Conservation (phyloP, 257 asterid genomes). For the Buddleja alternifolia region DNA sequence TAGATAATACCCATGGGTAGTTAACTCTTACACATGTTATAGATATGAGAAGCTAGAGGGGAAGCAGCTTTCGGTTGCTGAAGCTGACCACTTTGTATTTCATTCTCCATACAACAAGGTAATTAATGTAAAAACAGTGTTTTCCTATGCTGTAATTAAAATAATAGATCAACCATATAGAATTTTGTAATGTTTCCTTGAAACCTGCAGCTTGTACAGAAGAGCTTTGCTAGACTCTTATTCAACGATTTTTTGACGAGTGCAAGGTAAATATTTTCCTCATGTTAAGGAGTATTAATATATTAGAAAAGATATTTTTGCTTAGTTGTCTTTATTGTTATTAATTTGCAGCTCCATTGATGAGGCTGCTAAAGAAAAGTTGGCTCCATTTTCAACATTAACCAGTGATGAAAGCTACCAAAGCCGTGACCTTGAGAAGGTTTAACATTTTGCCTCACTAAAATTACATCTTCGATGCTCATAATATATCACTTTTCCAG, state of each 20-base stretch:
- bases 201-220: slow-evolving; percentile 74
- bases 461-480: not conserved
- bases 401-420: slow-evolving; percentile 64
- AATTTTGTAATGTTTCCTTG: not conserved
- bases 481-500: not conserved
- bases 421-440: slow-evolving; percentile 89
- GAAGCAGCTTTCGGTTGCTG: slow-evolving; percentile 59
- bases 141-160: not conserved
- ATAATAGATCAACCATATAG: not conserved
- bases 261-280: slow-evolving; percentile 52
- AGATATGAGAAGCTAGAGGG: slow-evolving; percentile 74
- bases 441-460: slow-evolving; percentile 13
- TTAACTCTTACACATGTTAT: slow-evolving; percentile 22
- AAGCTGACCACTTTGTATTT: slow-evolving; percentile 67
- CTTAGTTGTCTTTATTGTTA: slow-evolving; percentile 3
- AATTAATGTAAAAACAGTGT: not conserved
- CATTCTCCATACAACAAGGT: slow-evolving; percentile 95
- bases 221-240: slow-evolving; percentile 71
- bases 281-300: not conserved
- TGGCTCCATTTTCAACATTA: slow-evolving; percentile 62
- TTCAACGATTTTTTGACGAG: slow-evolving; percentile 60
- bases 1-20: not conserved
- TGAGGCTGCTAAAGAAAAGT: slow-evolving; percentile 62
- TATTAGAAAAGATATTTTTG: not conserved
- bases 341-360: slow-evolving; percentile 56